These are phyloP conservation scores for Bonnemaisonia californica DNA, from an alignment of 31 red algal species.

Conservation along the genomic window DNA sequence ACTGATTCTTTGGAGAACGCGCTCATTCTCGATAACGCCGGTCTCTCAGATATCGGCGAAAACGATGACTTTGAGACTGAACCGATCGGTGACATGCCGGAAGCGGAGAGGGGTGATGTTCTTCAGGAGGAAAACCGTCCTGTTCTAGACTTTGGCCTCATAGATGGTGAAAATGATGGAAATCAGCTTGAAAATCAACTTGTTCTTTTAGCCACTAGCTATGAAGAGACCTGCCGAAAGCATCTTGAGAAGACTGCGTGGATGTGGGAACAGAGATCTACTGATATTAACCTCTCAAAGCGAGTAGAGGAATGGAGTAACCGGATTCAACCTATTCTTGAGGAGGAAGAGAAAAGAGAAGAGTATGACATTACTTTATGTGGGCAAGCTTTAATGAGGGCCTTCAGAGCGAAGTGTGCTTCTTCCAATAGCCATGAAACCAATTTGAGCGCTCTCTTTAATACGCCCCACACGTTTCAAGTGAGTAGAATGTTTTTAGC, in stretches of 20 bases:
- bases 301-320: slow-evolving; percentile 60
- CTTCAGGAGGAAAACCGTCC: not conserved
- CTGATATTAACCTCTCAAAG: slow-evolving; percentile 41
- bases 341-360: slow-evolving; percentile 48
- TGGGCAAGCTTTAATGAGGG: slow-evolving; percentile 24
- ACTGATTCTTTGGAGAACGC: slow-evolving; percentile 8
- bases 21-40: not conserved
- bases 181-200: slow-evolving; percentile 7
- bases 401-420: slow-evolving; percentile 1
- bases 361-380: slow-evolving; percentile 64
- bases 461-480: slow-evolving; percentile 24
- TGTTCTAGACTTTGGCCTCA: not conserved
- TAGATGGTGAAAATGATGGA: not conserved
- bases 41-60: slow-evolving; percentile 15
- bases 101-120: not conserved
- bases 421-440: not conserved
- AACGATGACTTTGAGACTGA: slow-evolving; percentile 15
- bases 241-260: slow-evolving; percentile 57
- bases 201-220: slow-evolving; percentile 45
- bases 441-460: slow-evolving; percentile 25
- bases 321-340: slow-evolving; percentile 64
- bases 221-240: slow-evolving; percentile 64
- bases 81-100: not conserved
- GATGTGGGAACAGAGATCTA: slow-evolving; percentile 66
- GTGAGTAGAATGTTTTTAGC: slow-evolving; percentile 73